Base-by-base conservation (phyloP, 2,329 filamentous ascomycete species). In the Emmonsiellopsis sp. region DNA sequence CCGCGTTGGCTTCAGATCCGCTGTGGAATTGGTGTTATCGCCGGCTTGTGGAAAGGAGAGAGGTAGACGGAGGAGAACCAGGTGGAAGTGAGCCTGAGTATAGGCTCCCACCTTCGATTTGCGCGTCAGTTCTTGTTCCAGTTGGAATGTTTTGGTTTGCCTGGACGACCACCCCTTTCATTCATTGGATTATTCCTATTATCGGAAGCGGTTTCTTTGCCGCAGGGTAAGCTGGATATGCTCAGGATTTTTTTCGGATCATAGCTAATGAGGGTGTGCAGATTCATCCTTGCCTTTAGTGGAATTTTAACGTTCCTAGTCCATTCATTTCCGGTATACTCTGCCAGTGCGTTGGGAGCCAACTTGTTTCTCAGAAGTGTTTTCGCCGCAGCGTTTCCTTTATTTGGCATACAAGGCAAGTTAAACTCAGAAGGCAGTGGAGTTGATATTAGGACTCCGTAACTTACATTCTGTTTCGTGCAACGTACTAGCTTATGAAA, bases 61-160 rank as follows among this genome's bases (percentile, higher is more conserved):
- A 50, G 10, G 40, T 34, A 31, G 31, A 31, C 7, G 48, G 40
- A 14, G 27, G 36, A 42, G 48, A 42, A 27, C n/a, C 8, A 14
- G 48, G 37, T 9, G 48, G 11, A 10, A 50, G 27, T 17, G 87
- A 93, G 74, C 88, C 88, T n/a, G 88, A 94, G 70, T 91, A 84
- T 67, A 81, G 87, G 53, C 77, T 94, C 32, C 85, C 86, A 3
- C 80, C 86, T 6, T 58, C 81, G 34, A 83, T 87, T 47, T 63
- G 75, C 3, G 88, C 88, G 11, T 82, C 82, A 1, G 65, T 87
- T 52, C 69, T 92, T 3, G 86, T 89, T 32, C 85, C 87, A 11
- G 71, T 85, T 51, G 86, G 86, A 7, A 71, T 95, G 17, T 92
- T 94, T 67, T 84, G 85, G 74, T 93, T 93, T 69, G 87, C 80